Percentiles rank a stretch among this genome's conserved stretches.
phyloP scores from a whole-genome alignment of 768 basidiomycete species.

The Fomitopsis pulvina region DNA sequence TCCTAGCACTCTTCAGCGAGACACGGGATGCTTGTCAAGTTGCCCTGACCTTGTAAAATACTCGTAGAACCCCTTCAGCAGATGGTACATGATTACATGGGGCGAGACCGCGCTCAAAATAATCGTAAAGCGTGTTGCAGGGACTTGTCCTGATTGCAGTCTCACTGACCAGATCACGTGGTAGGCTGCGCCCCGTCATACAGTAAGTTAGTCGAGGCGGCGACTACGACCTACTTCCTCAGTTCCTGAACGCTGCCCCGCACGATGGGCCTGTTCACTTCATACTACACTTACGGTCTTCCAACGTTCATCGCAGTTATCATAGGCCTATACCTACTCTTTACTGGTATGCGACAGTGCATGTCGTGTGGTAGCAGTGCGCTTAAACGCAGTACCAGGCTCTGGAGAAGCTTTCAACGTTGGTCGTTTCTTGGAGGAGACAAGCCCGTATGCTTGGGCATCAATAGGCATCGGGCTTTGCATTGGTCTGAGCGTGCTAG shows the following conservation, averaged over 20 bases:
- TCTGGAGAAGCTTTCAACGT: constrained; percentile 92
- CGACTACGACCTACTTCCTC: constrained; percentile 5
- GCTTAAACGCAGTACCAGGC: constrained; percentile 33
- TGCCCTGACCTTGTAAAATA: constrained; percentile 68
- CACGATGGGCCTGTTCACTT: constrained; percentile 26
- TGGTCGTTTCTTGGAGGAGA: constrained; percentile 89
- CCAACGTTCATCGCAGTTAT: constrained; percentile 56
- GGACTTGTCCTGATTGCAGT: no score
- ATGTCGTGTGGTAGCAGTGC: not conserved
- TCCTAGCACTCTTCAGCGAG: constrained; percentile 33
- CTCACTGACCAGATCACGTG: no score
- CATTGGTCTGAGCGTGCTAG: constrained; percentile 88
- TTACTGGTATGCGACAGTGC: constrained; percentile 79
- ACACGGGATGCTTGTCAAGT: not conserved
- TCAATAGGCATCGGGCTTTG: constrained; percentile 87
- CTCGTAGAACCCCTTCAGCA: constrained; percentile 87
- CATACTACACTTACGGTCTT: constrained; percentile 64
- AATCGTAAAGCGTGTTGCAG: no score
- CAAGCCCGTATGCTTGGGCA: constrained; percentile 91
- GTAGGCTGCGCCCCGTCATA: no score
- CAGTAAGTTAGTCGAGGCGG: no score
- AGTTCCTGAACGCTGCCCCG: constrained; percentile 1
- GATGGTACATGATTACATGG: constrained; percentile 71
- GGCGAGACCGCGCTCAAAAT: no score
- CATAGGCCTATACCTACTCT: constrained; percentile 81